phyloP scores from a whole-genome alignment of 2,329 filamentous ascomycete genomes.

The Beauveria caledonica region DNA sequence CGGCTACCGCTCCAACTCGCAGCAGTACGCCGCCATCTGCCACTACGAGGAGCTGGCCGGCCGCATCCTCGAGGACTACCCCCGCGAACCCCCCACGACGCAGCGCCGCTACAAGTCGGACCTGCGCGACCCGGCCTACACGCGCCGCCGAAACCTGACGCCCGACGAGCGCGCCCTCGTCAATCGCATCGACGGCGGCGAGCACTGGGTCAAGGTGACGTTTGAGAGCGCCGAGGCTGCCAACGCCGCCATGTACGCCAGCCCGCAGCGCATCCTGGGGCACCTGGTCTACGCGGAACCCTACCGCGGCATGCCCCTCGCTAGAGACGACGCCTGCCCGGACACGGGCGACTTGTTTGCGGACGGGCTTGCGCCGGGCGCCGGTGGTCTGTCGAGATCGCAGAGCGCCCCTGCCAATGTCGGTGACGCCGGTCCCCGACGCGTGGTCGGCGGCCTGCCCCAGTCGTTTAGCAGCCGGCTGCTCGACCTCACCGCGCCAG shows the following conservation, averaged over 20 bases:
- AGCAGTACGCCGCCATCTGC: slow-evolving; percentile 80
- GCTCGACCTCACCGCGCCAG: slow-evolving; percentile 31
- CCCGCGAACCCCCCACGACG: slow-evolving; percentile 68
- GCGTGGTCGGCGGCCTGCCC: slow-evolving; percentile 19
- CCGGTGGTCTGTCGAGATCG: slow-evolving; percentile 24
- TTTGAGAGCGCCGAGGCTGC: slow-evolving; percentile 68
- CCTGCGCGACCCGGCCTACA: slow-evolving; percentile 63
- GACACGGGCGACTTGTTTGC: slow-evolving; percentile 23
- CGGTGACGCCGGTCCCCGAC: slow-evolving; percentile 21
- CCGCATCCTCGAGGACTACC: slow-evolving; percentile 86
- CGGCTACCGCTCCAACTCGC: slow-evolving; percentile 58
- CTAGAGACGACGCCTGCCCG: slow-evolving; percentile 54
- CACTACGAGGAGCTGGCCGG: slow-evolving; percentile 85
- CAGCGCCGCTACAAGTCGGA: slow-evolving; percentile 65
- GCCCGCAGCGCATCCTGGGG: slow-evolving; percentile 64
- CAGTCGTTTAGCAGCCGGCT: slow-evolving; percentile 30
- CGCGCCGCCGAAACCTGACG: slow-evolving; percentile 56
- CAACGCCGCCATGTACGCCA: slow-evolving; percentile 59
- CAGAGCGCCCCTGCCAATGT: slow-evolving; percentile 28
- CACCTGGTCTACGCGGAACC: slow-evolving; percentile 63
- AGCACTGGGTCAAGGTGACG: slow-evolving; percentile 87
- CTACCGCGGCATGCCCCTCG: slow-evolving; percentile 57
- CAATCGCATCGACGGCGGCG: slow-evolving; percentile 71
- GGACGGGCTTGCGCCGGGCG: slow-evolving; percentile 27
- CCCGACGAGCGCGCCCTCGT: slow-evolving; percentile 69